phyloP scores from a whole-genome alignment of 2,329 filamentous ascomycete species.

The Diaporthe batatas region DNA sequence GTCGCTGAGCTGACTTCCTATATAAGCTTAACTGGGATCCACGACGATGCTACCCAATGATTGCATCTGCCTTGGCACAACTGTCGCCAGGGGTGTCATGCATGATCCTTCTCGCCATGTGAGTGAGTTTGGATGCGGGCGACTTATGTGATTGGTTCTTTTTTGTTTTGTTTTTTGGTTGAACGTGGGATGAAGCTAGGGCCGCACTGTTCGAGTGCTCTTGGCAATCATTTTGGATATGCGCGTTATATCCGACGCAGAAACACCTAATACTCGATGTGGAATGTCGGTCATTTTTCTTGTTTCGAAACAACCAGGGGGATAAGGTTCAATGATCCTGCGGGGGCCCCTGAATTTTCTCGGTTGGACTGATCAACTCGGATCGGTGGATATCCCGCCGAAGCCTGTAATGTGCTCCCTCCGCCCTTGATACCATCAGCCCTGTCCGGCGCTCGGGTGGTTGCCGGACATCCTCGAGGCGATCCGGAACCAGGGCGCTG shows the following conservation, averaged over 20 bases:
- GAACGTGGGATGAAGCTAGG: conserved; percentile 21
- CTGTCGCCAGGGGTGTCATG: background rate
- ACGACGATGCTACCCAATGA: conserved; percentile 25
- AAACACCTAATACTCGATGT: background rate
- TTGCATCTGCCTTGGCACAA: conserved; percentile 13
- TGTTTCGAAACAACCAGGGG: conserved; percentile 13
- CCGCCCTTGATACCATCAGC: conserved; percentile 23
- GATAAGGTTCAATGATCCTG: background rate
- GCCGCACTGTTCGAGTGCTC: background rate
- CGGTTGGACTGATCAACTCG: conserved; percentile 15
- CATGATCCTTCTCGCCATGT: background rate
- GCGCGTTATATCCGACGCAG: conserved; percentile 7
- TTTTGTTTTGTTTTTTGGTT: too few relatives aligned
- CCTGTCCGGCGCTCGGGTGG: conserved; percentile 6
- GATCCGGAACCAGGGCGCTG: background rate
- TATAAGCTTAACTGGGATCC: conserved; percentile 29
- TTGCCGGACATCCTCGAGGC: background rate
- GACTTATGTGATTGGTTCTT: background rate
- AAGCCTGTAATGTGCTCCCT: background rate
- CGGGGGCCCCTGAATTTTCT: background rate
- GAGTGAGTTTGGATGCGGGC: conserved; percentile 8
- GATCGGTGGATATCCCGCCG: conserved; percentile 1
- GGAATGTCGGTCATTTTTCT: background rate
- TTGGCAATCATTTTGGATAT: background rate
- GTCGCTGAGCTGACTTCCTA: conserved; percentile 9